These are phyloP conservation scores for Suillus plorans DNA, from an alignment of 768 basidiomycete genomes.

Conservation along the genomic window DNA sequence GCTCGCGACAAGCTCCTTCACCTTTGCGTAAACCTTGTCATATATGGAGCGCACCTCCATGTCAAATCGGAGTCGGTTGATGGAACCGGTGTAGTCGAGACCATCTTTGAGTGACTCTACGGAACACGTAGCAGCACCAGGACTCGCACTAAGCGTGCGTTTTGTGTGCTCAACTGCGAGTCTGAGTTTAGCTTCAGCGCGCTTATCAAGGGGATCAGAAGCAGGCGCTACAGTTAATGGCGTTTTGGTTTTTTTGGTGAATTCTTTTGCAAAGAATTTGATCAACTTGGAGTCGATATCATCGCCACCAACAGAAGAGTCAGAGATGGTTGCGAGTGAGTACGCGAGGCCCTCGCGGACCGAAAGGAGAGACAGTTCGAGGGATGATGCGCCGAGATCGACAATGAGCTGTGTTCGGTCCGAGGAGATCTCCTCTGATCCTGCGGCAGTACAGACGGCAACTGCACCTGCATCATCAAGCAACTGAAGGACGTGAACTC, in stretches of 20 bases:
- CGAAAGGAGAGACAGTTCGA: slow-evolving; percentile 67
- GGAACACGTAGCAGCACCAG: slow-evolving; percentile 85
- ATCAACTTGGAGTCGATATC: slow-evolving; percentile 80
- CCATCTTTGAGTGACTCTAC: slow-evolving; percentile 96
- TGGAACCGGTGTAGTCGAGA: slow-evolving; percentile 78
- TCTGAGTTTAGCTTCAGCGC: slow-evolving; percentile 90
- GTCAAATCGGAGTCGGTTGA: slow-evolving; percentile 58
- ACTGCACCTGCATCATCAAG: slow-evolving; percentile 84
- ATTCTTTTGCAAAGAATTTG: slow-evolving; percentile 92
- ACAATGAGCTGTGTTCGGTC: slow-evolving; percentile 82
- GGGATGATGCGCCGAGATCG: slow-evolving; percentile 77
- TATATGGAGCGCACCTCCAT: slow-evolving; percentile 64
- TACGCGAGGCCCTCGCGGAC: slow-evolving; percentile 75
- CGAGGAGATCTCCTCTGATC: slow-evolving; percentile 35
- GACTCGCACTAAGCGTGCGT: slow-evolving; percentile 83
- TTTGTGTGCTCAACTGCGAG: slow-evolving; percentile 95
- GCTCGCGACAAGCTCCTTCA: slow-evolving; percentile 50
- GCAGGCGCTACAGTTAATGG: slow-evolving; percentile 65
- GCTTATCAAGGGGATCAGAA: slow-evolving; percentile 59
- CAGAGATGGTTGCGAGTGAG: slow-evolving; percentile 54
- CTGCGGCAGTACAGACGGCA: slow-evolving; percentile 53
- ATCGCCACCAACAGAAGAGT: slow-evolving; percentile 55
- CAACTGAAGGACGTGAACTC: slow-evolving; percentile 80
- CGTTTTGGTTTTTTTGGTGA: slow-evolving; percentile 92
- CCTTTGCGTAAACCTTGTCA: slow-evolving; percentile 48